Percentiles rank a stretch among this genome's conserved stretches.
phyloP scores from a whole-genome alignment of 805 yeast genomes.

The Candida andamanensis region DNA sequence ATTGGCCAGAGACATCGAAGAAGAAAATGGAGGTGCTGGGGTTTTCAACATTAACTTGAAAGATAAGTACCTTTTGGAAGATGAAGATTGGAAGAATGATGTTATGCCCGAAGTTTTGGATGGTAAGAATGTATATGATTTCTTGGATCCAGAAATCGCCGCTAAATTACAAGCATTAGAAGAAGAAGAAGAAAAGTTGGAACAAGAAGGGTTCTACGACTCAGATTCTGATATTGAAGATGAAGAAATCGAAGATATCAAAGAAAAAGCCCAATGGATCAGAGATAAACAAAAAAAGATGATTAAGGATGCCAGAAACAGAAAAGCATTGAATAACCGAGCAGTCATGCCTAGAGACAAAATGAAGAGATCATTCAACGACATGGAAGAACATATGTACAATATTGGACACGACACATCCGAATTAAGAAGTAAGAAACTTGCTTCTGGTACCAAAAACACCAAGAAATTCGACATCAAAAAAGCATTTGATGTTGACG shows the following conservation, averaged over 20 bases:
- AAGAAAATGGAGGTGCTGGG: conserved; percentile 98
- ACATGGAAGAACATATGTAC: conserved; percentile 87
- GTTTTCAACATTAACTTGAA: conserved; percentile 91
- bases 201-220: conserved; percentile 91
- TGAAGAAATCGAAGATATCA: conserved; percentile 63
- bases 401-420: conserved; percentile 83
- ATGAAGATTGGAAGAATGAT: conserved; percentile 97
- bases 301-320: conserved; percentile 82
- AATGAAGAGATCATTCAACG: conserved; percentile 63
- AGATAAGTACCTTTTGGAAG: conserved; percentile 86
- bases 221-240: conserved; percentile 57
- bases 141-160: conserved; percentile 92
- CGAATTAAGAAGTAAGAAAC: conserved; percentile 42
- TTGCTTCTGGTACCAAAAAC: conserved; percentile 13
- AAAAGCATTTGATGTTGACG: conserved; percentile 32
- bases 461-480: conserved; percentile 34
- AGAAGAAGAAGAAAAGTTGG: conserved; percentile 93
- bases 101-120: conserved; percentile 94
- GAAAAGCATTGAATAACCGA: conserved; percentile 81
- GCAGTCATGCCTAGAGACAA: conserved; percentile 90
- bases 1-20: conserved; percentile 85
- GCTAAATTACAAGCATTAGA: conserved; percentile 91
- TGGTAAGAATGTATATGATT: conserved; percentile 96
- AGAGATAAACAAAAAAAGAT: conserved; percentile 92
- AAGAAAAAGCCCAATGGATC: conserved; percentile 90